Evolutionary conservation across 768 basidiomycete genomes (phyloP), one percentile per base, ranked within the genome.

Genomic region (Leccinum boreale): DNA sequence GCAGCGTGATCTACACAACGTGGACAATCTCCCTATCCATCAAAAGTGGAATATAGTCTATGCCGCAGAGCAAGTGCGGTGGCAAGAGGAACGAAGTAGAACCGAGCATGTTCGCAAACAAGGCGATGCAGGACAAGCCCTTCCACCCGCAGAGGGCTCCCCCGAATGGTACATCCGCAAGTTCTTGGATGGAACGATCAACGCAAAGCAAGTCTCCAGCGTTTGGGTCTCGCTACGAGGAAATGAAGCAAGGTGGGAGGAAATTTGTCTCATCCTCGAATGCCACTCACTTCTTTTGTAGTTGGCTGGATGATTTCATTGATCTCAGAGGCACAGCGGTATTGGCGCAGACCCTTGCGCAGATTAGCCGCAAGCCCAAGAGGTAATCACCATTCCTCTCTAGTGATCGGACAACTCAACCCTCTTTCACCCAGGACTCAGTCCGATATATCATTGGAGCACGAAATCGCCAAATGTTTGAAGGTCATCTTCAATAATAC

Each of bases 91-190:
- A 64, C 84, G 81, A 65, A 80, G 77, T 60, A 80, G 85, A 63
- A 82, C 86, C 60, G 84, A 85, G 56, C 84, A 85, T 64, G 73
- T 78, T 21, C 82, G 77, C 67, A 85, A 77, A 67, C 85, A 85
- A 65, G 75, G 75, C 6, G 88, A 89, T 60, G 68, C 78, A 3
- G 85, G 86, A 6, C 82, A 83, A 55, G 63, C 83, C 7, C 73
- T 75, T 6, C 70, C 79, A 21, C 79, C 84, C 21, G 73, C 82
- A 21, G 83, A 85, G 55, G 87, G 89, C 60, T 85, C 89, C 9
- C 94, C 95, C 1, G 90, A 97, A 70, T 97, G 90, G 89, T 98
- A 94, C 69, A 85, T 98, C 62, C 84, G 87, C 72, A 92, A 88
- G 73, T 92, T 97, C 69, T 78, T 98, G 67, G 90, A 95, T 67